phyloP scores from a whole-genome alignment of 495 filamentous ascomycete species.

The Pyrenopolyporus hunteri region DNA sequence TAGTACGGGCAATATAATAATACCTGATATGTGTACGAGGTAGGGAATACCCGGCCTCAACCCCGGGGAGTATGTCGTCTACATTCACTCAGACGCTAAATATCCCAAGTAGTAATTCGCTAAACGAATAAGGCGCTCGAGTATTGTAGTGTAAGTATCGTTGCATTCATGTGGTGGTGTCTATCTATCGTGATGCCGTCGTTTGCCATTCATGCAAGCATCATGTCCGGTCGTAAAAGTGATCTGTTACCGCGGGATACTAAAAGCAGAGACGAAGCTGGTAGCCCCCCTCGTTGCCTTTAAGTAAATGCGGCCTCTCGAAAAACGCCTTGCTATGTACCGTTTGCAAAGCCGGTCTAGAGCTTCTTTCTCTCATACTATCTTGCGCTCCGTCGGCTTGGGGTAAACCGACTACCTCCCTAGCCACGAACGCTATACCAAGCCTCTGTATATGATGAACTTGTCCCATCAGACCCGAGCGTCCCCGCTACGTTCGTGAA shows the following conservation, averaged over 20 bases:
- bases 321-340: slow-evolving; percentile 30
- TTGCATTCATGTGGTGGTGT: slow-evolving; percentile 14
- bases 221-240: not conserved
- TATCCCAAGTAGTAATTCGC: no score
- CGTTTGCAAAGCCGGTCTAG: slow-evolving; percentile 6
- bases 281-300: not conserved
- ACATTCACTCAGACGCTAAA: no score
- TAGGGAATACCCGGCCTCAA: no score
- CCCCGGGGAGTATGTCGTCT: no score
- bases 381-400: not conserved
- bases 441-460: not conserved
- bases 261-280: slow-evolving; percentile 4
- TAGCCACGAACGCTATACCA: no score
- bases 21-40: no score
- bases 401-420: not conserved
- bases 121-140: no score
- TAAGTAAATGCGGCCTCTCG: slow-evolving; percentile 15
- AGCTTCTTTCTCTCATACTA: not conserved
- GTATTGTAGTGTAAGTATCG: not conserved
- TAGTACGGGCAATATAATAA: not conserved
- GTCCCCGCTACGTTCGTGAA: not conserved
- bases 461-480: not conserved
- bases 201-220: slow-evolving; percentile 4
- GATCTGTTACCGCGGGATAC: not conserved
- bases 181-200: slow-evolving; percentile 8